phyloP scores from a whole-genome alignment of 257 asterid genomes.

The Buddleja alternifolia region DNA sequence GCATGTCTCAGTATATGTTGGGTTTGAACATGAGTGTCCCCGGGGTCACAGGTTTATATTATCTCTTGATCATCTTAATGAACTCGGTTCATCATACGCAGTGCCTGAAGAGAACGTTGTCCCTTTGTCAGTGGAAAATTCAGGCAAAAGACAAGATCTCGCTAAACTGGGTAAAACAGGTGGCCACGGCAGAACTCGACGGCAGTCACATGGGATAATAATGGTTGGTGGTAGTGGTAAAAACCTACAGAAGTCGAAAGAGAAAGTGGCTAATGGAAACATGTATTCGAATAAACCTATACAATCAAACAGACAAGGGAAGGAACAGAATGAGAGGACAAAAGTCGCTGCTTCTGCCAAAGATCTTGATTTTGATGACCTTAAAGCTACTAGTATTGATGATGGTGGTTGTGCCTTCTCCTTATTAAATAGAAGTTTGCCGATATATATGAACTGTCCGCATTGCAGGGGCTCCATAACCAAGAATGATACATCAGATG shows the following conservation, averaged over 20 bases:
- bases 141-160: constrained; percentile 50
- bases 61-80: constrained; percentile 68
- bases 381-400: constrained; percentile 47
- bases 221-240: constrained; percentile 45
- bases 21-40: constrained; percentile 95
- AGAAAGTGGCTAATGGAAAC: constrained; percentile 51
- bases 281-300: constrained; percentile 40
- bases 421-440: constrained; percentile 67
- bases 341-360: constrained; percentile 36
- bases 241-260: constrained; percentile 61
- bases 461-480: constrained; percentile 59
- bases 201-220: constrained; percentile 63
- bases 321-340: constrained; percentile 38
- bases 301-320: constrained; percentile 48
- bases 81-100: constrained; percentile 66
- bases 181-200: constrained; percentile 59
- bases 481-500: constrained; percentile 46
- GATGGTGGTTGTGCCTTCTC: constrained; percentile 56
- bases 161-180: constrained; percentile 56
- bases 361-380: constrained; percentile 28
- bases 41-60: constrained; percentile 89
- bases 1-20: constrained; percentile 58
- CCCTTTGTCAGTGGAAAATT: constrained; percentile 43
- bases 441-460: constrained; percentile 93
- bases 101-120: constrained; percentile 54